Evolutionary conservation across 2,329 filamentous ascomycete species (phyloP).

Genomic region (Curvularia verruculosa): DNA sequence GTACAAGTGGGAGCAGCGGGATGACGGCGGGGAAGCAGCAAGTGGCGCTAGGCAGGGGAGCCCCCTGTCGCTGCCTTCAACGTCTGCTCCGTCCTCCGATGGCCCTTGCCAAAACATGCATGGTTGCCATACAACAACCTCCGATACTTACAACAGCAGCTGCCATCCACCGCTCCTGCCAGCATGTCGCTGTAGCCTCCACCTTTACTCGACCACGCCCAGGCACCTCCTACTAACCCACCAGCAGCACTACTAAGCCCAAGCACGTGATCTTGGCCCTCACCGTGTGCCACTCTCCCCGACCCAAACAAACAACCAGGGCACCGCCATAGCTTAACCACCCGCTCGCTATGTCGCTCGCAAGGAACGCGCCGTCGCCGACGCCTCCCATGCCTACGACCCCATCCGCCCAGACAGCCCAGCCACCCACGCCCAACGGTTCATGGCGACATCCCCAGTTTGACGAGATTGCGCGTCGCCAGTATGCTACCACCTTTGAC

Average conservation of each 20-base stretch:
- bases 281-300: conserved; percentile 1
- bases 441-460: conserved; percentile 91
- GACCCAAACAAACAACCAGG: conserved; percentile 17
- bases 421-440: conserved; percentile 60
- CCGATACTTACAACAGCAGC: neutral
- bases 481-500: conserved; percentile 78
- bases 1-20: conserved; percentile 6
- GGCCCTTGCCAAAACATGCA: conserved; percentile 19
- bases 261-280: neutral
- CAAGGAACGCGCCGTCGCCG: conserved; percentile 23
- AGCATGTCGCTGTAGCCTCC: conserved; percentile 9
- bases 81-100: conserved; percentile 4
- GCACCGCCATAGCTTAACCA: conserved; percentile 6
- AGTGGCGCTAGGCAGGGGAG: conserved; percentile 6
- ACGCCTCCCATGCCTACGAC: conserved; percentile 34
- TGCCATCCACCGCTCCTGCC: neutral
- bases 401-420: conserved; percentile 33
- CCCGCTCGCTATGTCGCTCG: conserved; percentile 25
- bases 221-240: conserved; percentile 30
- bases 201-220: neutral
- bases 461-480: conserved; percentile 82
- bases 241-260: conserved; percentile 18
- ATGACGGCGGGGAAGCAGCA: conserved; percentile 17
- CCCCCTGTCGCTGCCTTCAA: conserved; percentile 8
- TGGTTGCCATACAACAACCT: conserved; percentile 17